These are phyloP conservation scores for Talaromyces sp. DNA, from an alignment of 2,329 filamentous ascomycete species.

Conservation along the genomic window DNA sequence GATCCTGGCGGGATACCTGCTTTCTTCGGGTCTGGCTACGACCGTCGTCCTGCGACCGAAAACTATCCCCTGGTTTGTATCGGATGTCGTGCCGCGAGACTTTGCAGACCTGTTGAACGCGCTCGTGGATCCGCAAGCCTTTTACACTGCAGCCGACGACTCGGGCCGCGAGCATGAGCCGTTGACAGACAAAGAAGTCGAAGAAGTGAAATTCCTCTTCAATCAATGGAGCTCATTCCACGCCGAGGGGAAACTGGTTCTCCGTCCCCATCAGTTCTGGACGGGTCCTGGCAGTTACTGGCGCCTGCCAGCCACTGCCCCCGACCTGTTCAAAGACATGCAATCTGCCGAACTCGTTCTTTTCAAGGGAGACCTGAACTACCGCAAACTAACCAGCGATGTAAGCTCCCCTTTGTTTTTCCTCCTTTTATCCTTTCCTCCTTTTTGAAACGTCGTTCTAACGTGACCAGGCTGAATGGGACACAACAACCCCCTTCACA, in stretches of 20 bases:
- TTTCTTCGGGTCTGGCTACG: conserved; percentile 79
- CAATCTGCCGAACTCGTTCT: conserved; percentile 80
- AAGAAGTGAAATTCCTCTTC: conserved; percentile 71
- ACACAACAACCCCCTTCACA: conserved; percentile 78
- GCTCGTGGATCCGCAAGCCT: conserved; percentile 68
- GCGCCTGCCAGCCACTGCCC: conserved; percentile 67
- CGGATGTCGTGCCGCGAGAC: conserved; percentile 82
- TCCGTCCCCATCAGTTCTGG: conserved; percentile 88
- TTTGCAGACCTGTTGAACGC: conserved; percentile 77
- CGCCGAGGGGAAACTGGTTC: conserved; percentile 72
- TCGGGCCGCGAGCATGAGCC: conserved; percentile 52
- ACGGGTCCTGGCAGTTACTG: conserved; percentile 83
- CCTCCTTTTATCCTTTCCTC: no score
- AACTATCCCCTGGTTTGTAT: conserved; percentile 96
- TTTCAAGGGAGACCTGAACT: conserved; percentile 97
- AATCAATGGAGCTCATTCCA: conserved; percentile 74
- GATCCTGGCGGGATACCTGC: conserved; percentile 81
- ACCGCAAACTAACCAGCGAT: conserved; percentile 85
- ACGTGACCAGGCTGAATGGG: conserved; percentile 62
- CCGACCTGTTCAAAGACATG: conserved; percentile 68
- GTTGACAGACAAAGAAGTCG: conserved; percentile 62
- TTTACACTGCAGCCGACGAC: conserved; percentile 72
- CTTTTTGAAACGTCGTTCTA: background rate
- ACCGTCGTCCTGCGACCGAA: conserved; percentile 87
- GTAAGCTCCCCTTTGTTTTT: conserved; percentile 46